Evolutionary conservation across 768 basidiomycete genomes (phyloP).

Genomic region (Mycena vulgaris): DNA sequence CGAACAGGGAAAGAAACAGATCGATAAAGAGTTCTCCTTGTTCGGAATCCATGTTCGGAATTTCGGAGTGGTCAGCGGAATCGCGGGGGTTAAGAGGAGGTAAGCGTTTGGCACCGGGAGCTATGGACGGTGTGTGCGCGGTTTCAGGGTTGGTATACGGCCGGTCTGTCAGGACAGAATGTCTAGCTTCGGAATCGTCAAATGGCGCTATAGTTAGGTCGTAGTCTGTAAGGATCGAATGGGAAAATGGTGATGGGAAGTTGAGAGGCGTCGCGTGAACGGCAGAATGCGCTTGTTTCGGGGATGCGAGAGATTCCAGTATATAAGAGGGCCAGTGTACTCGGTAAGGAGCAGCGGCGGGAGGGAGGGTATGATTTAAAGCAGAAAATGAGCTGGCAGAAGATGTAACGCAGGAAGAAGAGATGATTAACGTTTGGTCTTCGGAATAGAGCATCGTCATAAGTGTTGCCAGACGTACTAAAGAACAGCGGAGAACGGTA

Average conservation of each 20-base stretch:
- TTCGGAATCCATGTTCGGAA: background rate
- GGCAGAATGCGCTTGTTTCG: no score
- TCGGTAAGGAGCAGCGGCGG: background rate
- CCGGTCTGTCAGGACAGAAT: background rate
- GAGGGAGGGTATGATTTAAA: background rate
- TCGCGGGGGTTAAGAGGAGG: background rate
- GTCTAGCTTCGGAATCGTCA: no score
- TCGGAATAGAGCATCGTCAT: background rate
- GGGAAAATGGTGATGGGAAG: background rate
- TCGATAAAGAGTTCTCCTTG: background rate
- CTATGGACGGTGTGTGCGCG: background rate
- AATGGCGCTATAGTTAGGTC: background rate
- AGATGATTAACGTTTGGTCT: background rate
- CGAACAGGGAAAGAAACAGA: background rate
- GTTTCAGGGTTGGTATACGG: background rate
- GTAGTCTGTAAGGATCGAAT: background rate
- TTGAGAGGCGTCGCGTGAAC: background rate
- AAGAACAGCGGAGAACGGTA: background rate
- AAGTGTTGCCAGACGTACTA: slow-evolving; percentile 23
- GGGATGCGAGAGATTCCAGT: no score
- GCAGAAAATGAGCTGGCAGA: background rate
- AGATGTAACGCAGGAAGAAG: background rate
- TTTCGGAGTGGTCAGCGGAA: background rate
- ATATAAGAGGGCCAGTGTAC: background rate
- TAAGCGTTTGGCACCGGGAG: background rate